A percentile compares a stretch with the other conserved stretches of the same genome.
Evolutionary conservation across 176 grass and related monocot species (phyloP).

Genomic region (Areca catechu): DNA sequence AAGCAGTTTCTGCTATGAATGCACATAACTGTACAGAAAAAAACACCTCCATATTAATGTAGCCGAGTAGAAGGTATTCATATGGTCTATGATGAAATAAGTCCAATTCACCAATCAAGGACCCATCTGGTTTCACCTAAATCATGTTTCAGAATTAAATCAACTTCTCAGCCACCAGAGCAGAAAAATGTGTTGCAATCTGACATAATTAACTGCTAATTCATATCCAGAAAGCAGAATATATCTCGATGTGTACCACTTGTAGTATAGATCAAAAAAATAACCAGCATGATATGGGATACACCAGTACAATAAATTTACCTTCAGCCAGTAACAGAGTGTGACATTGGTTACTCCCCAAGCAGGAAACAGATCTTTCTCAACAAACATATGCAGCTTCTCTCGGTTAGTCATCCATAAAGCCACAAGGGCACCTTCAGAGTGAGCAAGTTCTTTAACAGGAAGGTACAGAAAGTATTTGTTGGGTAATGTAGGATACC

Average conservation of each 20-base stretch:
- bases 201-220: too few species aligned
- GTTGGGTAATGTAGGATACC: conserved; percentile 88
- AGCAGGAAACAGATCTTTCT: conserved; percentile 65
- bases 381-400: conserved; percentile 62
- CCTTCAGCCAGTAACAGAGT: conserved; percentile 87
- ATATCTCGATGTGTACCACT: too few species aligned
- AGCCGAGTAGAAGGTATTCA: conserved; percentile 82
- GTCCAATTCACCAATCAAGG: conserved; percentile 65
- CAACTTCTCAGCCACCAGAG: neutral
- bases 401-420: conserved; percentile 85
- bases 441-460: conserved; percentile 78
- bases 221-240: too few species aligned
- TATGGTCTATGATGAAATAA: conserved; percentile 97
- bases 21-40: neutral
- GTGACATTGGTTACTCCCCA: conserved; percentile 65
- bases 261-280: too few species aligned
- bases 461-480: conserved; percentile 77
- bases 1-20: too few species aligned
- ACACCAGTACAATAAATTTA: conserved; percentile 7
- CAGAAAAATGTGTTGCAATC: too few species aligned
- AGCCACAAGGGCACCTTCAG: conserved; percentile 73
- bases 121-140: conserved; percentile 76
- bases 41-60: conserved; percentile 57
- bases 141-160: conserved; percentile 1
- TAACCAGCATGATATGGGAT: too few species aligned